Base-by-base conservation (phyloP, 257 asterid species). In the Thymus quinquecostatus region DNA sequence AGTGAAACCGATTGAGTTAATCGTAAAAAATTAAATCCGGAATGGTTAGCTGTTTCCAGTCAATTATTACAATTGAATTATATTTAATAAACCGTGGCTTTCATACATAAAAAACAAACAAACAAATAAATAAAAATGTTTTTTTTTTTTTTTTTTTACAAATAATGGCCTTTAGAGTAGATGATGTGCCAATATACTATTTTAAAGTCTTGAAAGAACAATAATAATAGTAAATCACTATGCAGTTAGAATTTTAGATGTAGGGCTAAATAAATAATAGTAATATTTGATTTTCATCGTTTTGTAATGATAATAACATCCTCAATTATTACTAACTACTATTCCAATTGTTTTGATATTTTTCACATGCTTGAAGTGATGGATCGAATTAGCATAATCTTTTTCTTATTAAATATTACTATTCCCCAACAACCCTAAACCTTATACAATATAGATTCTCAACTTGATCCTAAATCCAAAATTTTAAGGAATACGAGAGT, bases 281-380 rank as follows among this genome's bases (percentile, higher is more conserved):
- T 8, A 45, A 14, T 1, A 58, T 32, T 5, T 34, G 45, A 70
- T 50, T 32, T 63, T 65, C 7, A 74, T 68, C 64, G 8, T 11
- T 8, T 68, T 50, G 7, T 21, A 60, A 33, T 67, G 66, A 68
- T 40, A 33, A 66, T 60, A 53, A 60, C 53, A 11, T 21, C 13
- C 14, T 1, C 40, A 61, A 36, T 44, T 7, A 9, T 7, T 44
- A 7, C 8, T 49, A 11, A 58, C 8, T 32, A 33, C 12, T 32
- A 2, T 58, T 60, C 10, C 1, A 13, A 36, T 60, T 38, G 21
- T 53, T 63, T 64, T 64, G 55, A 5, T n/a, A 53, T 13, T 68
- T 60, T 50, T 43, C 59, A 60, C 74, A 53, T 68, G 53, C 64
- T 47, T 75, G 41, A 69, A 53, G 71, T 11, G 60, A 69, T 54